Percentiles rank a stretch among this genome's conserved stretches.
Evolutionary conservation across 129 eudicot genomes (phyloP).

Genomic region (Lactuca saligna): DNA sequence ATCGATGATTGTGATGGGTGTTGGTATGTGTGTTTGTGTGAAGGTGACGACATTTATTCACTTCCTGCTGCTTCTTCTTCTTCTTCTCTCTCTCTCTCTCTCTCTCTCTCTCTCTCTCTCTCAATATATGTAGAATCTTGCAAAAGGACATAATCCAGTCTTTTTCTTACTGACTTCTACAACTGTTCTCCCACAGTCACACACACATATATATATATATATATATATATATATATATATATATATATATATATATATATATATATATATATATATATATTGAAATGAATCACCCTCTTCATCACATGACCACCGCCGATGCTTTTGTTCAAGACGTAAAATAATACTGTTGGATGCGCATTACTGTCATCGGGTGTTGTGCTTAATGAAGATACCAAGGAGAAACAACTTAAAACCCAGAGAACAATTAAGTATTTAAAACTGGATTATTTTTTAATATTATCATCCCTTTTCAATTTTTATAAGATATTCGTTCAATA

Average conservation of each 20-base stretch:
- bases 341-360: constrained; percentile 24
- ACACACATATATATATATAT: neutral
- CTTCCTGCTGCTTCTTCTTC: constrained; percentile 26
- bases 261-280: neutral
- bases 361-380: constrained; percentile 27
- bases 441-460: constrained; percentile 6
- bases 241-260: constrained; percentile 1
- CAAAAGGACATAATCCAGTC: constrained; percentile 32
- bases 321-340: constrained; percentile 20
- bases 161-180: constrained; percentile 15
- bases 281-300: constrained; percentile 25
- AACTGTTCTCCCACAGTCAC: neutral
- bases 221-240: constrained; percentile 3
- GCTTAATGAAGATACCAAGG: constrained; percentile 53
- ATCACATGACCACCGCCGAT: constrained; percentile 83
- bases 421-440: constrained; percentile 29
- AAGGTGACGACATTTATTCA: constrained; percentile 28
- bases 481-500: neutral
- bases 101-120: constrained; percentile 33
- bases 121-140: constrained; percentile 24
- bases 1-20: constrained; percentile 53
- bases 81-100: constrained; percentile 15
- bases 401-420: constrained; percentile 82
- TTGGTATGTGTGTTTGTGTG: constrained; percentile 16
- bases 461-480: constrained; percentile 21